Conservation (phyloP, 1,284 basidiomycete genomes). For the Ganoderma resinaceum region DNA sequence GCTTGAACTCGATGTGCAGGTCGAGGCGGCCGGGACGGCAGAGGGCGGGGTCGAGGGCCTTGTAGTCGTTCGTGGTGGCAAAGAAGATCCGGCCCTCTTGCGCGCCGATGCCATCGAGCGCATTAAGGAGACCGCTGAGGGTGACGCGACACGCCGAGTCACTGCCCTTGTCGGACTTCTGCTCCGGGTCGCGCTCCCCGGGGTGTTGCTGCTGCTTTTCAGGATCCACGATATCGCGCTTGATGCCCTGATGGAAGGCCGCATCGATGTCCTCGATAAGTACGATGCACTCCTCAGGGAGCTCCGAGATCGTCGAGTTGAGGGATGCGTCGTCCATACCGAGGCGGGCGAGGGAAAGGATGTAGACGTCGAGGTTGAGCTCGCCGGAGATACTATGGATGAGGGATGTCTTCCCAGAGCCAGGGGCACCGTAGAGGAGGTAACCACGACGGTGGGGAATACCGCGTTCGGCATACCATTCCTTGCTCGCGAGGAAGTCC, state of each 20-base stretch:
- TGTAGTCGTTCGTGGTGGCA: conserved; percentile 79
- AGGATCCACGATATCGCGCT: conserved; percentile 45
- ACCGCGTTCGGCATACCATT: conserved; percentile 72
- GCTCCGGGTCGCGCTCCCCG: conserved; percentile 11
- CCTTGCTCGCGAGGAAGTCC: conserved; percentile 69
- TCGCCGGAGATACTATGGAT: conserved; percentile 81
- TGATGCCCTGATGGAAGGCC: conserved; percentile 67
- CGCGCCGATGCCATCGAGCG: conserved; percentile 77
- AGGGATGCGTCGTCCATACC: conserved; percentile 74
- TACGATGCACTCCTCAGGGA: conserved; percentile 75
- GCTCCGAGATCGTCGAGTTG: conserved; percentile 63
- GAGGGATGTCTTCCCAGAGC: conserved; percentile 78
- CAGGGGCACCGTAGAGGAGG: conserved; percentile 75
- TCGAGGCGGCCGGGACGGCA: conserved; percentile 84
- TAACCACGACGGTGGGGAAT: conserved; percentile 80
- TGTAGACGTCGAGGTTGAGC: conserved; percentile 76
- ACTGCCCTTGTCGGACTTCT: conserved; percentile 11
- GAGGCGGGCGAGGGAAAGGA: conserved; percentile 74
- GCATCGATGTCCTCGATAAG: conserved; percentile 86
- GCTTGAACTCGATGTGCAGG: conserved; percentile 76
- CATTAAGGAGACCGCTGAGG: conserved; percentile 76
- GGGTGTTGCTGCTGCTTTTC: conserved; percentile 22
- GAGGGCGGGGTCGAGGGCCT: conserved; percentile 72
- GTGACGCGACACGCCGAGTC: conserved; percentile 52
- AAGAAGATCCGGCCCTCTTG: conserved; percentile 81